Base-by-base conservation (phyloP, 2,329 filamentous ascomycete species). In the Fusarium armeniacum region DNA sequence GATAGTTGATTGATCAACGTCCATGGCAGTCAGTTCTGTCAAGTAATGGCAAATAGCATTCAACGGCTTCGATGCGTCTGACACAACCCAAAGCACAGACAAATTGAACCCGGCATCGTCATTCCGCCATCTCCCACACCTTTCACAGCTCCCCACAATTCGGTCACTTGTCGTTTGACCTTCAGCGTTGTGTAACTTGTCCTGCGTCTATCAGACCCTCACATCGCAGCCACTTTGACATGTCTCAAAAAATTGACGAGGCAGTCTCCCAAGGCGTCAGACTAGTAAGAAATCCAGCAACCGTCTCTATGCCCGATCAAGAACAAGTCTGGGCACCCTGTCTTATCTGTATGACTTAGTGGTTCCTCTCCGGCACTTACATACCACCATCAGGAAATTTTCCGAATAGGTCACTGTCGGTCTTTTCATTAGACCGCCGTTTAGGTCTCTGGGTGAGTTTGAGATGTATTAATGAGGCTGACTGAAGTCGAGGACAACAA, bases 401-500 rank as follows among this genome's bases (percentile, higher is more conserved):
- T 54, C 58, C 67, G 54, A 59, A 10, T 56, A 57, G 18, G 24
- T 32, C 26, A 61, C 45, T 59, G 45, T 49, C 47, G 20, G 58
- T 56, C 43, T 43, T 67, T 59, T 50, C 51, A 44, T 18, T n/a
- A 38, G 33, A 58, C 38, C n/a, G 38, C 44, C 30, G 41, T 44
- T 43, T 32, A 56, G 18, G 49, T 45, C 32, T n/a, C 12, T 36
- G n/a, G 22, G 35, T 18, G 30, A 62, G 52, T 35, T 59, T 38
- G 38, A 45, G 38, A 26, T n/a, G 67, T 63, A 33, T 46, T 35
- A 50, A 53, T 70, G 50, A 70, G 67, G 67, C 67, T 70, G 67
- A 54, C 67, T 45, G 62, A 43, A 46, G 33, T 40, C 46, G 58
- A 49, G 63, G 52, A 35, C 40, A 18, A 28, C 18, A 52, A 45